Conservation (phyloP, 73 alveolate species). For the Paramecium pentaurelia region DNA sequence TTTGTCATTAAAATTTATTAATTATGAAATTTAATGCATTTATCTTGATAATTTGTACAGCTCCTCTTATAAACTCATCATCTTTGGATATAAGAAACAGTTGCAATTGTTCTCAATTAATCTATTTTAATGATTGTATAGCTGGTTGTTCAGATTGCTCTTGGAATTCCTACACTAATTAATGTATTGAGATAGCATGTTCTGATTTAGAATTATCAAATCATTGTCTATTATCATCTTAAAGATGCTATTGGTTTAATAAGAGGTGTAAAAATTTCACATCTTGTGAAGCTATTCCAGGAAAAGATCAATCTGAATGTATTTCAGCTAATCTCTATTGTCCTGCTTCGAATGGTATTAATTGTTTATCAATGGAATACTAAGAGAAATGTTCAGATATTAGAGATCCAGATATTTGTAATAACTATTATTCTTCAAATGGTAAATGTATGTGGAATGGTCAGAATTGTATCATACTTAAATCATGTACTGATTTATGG, state of each 20-base stretch:
- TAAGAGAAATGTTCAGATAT: neutral
- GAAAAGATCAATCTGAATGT: neutral
- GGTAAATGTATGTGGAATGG: neutral
- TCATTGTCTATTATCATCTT: neutral
- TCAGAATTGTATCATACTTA: neutral
- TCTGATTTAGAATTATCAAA: neutral
- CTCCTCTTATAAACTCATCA: neutral
- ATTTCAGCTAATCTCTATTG: neutral
- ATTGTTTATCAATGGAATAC: neutral
- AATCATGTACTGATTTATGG: neutral
- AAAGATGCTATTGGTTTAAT: neutral
- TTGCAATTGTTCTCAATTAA: neutral
- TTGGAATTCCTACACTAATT: neutral
- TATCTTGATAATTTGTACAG: neutral
- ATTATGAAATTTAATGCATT: neutral
- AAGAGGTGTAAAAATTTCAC: neutral
- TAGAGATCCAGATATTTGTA: neutral
- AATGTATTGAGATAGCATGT: neutral
- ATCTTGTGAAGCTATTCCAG: neutral
- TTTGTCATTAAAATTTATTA: neutral
- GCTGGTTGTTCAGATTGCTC: neutral
- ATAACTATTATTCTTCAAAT: neutral
- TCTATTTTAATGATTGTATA: neutral
- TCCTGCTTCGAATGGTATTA: neutral
- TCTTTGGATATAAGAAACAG: neutral